These are phyloP conservation scores for Immersiella caudata DNA, from an alignment of 495 filamentous ascomycete species.

Conservation along the genomic window DNA sequence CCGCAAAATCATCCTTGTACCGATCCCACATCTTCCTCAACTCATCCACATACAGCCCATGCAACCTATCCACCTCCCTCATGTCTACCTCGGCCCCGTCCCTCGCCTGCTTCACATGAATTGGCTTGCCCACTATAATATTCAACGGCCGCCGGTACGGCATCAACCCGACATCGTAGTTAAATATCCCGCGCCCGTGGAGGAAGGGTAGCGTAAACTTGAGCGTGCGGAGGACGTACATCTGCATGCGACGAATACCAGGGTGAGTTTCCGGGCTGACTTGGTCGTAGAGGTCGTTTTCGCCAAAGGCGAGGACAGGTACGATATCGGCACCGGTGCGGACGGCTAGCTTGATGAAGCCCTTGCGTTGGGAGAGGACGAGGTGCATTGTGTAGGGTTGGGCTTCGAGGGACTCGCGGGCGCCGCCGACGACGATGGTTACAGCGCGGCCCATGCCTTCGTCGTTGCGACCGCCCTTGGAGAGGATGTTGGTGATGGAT, in stretches of 20 bases:
- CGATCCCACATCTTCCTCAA: constrained; percentile 80
- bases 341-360: constrained; percentile 91
- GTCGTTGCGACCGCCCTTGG: constrained; percentile 70
- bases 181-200: constrained; percentile 90
- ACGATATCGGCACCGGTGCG: constrained; percentile 89
- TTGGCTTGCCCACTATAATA: constrained; percentile 81
- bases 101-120: constrained; percentile 57
- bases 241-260: constrained; percentile 72
- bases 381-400: constrained; percentile 72
- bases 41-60: constrained; percentile 76
- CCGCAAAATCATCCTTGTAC: constrained; percentile 85
- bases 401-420: constrained; percentile 86
- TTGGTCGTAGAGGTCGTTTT: constrained; percentile 96
- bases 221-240: constrained; percentile 75
- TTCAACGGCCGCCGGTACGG: constrained; percentile 87
- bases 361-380: constrained; percentile 80
- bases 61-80: constrained; percentile 77
- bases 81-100: constrained; percentile 56
- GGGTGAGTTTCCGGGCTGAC: constrained; percentile 71
- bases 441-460: constrained; percentile 95
- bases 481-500: constrained; percentile 84
- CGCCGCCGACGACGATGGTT: constrained; percentile 93
- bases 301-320: constrained; percentile 87
- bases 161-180: constrained; percentile 95
- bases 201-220: constrained; percentile 94